These are phyloP conservation scores for Daldinia bambusicola DNA, from an alignment of 495 filamentous ascomycete genomes.

Conservation along the genomic window DNA sequence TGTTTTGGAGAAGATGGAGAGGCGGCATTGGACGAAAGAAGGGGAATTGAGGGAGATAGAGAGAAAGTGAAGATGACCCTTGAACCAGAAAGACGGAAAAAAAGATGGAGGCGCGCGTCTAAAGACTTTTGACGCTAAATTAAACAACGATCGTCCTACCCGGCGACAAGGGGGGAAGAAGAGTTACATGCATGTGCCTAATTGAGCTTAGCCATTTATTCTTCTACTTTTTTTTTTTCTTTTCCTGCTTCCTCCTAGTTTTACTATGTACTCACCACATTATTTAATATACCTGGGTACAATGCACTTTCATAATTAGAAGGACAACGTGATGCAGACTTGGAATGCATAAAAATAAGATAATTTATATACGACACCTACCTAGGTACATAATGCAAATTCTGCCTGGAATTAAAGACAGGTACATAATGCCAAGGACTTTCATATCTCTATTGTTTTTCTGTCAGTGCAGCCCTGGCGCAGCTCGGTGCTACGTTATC, in stretches of 20 bases:
- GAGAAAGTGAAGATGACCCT: conserved; percentile 9
- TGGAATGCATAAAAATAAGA: too few relatives aligned
- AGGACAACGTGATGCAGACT: too few relatives aligned
- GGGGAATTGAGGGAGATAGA: conserved; percentile 5
- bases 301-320: too few relatives aligned
- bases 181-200: conserved; percentile 1
- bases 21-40: conserved; percentile 36
- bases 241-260: too few relatives aligned
- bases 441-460: conserved; percentile 10
- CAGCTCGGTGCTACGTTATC: conserved; percentile 14
- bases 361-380: too few relatives aligned
- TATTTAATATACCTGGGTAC: too few relatives aligned
- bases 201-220: neutral
- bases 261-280: too few relatives aligned
- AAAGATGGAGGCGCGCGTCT: conserved; percentile 48
- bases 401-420: too few relatives aligned
- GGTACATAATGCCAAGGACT: too few relatives aligned
- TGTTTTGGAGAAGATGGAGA: conserved; percentile 36
- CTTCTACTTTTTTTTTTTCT: neutral
- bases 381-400: conserved; percentile 9
- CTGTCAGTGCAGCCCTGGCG: too few relatives aligned
- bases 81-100: conserved; percentile 23
- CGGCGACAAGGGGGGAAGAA: conserved; percentile 10
- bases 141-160: conserved; percentile 31
- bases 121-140: conserved; percentile 28